Evolutionary conservation across 768 basidiomycete genomes (phyloP).

Genomic region (Collybiopsis confluens): DNA sequence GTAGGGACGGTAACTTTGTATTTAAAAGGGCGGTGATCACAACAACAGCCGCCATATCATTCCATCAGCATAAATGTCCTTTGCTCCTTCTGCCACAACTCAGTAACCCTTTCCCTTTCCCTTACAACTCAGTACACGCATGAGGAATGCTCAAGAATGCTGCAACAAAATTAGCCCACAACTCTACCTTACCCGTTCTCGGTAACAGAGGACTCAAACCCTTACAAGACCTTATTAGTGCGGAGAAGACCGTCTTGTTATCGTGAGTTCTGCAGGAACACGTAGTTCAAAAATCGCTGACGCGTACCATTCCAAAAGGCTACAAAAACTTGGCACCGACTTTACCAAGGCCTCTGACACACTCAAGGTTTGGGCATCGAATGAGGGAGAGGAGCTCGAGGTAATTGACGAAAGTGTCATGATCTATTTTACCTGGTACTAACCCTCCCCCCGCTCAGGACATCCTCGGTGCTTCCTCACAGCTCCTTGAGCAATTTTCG

Average conservation of each 20-base stretch:
- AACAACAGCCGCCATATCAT: neutral
- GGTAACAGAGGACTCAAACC: conserved; percentile 74
- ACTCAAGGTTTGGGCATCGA: conserved; percentile 64
- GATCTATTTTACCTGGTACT: neutral
- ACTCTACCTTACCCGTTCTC: conserved; percentile 72
- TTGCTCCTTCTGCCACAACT: neutral
- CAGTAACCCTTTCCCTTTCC: no score
- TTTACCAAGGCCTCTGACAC: conserved; percentile 69
- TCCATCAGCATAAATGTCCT: neutral
- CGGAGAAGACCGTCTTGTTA: conserved; percentile 78
- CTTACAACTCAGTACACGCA: neutral
- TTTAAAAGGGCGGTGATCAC: neutral
- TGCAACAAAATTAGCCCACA: conserved; percentile 84
- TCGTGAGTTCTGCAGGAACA: conserved; percentile 46
- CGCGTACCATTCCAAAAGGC: conserved; percentile 30
- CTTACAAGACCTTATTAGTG: conserved; percentile 83
- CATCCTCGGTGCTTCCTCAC: conserved; percentile 66
- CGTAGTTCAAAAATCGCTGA: no score
- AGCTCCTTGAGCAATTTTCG: conserved; percentile 63
- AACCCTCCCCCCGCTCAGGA: conserved; percentile 45
- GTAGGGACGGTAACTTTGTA: neutral
- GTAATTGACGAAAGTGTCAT: conserved; percentile 36
- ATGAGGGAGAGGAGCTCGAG: conserved; percentile 79
- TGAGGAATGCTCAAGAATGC: conserved; percentile 68
- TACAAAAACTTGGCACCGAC: conserved; percentile 65